Percentiles rank a stretch among this genome's conserved stretches.
phyloP scores from a whole-genome alignment of 495 filamentous ascomycete species.

The Lindgomyces ingoldianus region DNA sequence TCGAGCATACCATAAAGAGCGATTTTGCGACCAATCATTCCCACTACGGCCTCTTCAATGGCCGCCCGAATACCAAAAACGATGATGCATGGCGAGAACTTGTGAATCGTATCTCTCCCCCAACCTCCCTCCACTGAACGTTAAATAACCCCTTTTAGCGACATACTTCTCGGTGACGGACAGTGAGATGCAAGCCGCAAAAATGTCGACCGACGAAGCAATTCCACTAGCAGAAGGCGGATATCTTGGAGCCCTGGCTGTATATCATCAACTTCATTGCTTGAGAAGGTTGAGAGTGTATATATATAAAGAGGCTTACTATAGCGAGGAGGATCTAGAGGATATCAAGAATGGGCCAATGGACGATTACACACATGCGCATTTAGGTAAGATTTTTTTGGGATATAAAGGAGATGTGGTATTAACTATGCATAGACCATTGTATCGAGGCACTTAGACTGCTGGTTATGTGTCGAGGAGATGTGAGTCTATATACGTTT shows the following conservation, averaged over 20 bases:
- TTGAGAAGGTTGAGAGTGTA: neutral
- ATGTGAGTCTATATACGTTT: neutral
- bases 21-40: neutral
- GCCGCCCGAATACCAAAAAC: neutral
- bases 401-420: neutral
- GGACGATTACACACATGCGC: neutral
- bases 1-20: neutral
- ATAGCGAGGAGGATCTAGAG: neutral
- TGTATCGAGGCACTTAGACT: neutral
- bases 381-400: neutral
- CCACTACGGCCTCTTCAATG: neutral
- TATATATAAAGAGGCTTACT: neutral
- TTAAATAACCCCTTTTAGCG: neutral
- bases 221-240: neutral
- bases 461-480: neutral
- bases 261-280: neutral
- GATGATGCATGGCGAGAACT: neutral
- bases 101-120: neutral
- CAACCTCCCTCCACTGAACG: neutral
- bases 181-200: neutral
- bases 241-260: neutral
- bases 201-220: neutral
- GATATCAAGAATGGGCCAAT: neutral
- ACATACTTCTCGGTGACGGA: neutral
- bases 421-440: neutral